A percentile compares a stretch with the other conserved stretches of the same genome.
These are phyloP conservation scores for Orychophragmus violaceus DNA, from an alignment of 345 rosid genomes.

Conservation along the genomic window DNA sequence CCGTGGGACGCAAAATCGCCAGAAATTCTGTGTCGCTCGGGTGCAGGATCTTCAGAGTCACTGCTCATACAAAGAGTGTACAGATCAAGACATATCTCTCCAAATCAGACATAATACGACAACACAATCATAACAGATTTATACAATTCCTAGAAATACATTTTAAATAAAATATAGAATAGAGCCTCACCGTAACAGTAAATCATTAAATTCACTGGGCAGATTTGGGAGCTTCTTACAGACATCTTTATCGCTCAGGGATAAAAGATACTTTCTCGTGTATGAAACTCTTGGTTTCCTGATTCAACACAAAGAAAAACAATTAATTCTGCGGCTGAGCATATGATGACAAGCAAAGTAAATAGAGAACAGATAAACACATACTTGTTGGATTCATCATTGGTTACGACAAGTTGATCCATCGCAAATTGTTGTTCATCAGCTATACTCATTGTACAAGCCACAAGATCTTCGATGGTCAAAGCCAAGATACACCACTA, in stretches of 20 bases:
- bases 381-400: constrained; percentile 37
- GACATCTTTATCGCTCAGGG: constrained; percentile 59
- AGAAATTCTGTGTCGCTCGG: constrained; percentile 52
- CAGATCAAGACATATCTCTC: not conserved
- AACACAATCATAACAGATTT: not conserved
- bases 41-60: constrained; percentile 55
- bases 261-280: constrained; percentile 62
- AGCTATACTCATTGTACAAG: constrained; percentile 56
- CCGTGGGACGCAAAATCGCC: constrained; percentile 51
- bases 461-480: not conserved
- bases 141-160: not conserved
- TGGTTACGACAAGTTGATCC: constrained; percentile 37
- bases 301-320: constrained; percentile 25
- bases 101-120: not conserved
- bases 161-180: not conserved
- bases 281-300: constrained; percentile 59
- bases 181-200: constrained; percentile 51
- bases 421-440: constrained; percentile 37
- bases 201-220: constrained; percentile 54
- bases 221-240: constrained; percentile 71
- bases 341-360: not conserved
- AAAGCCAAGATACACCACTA: not conserved
- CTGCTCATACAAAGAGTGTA: constrained; percentile 33
- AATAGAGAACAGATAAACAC: constrained; percentile 11
- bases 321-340: not conserved